A percentile compares a stretch with the other conserved stretches of the same genome.
Evolutionary conservation across 208 protist genomes (phyloP).

Genomic region (Plasmodiophora brassicae): DNA sequence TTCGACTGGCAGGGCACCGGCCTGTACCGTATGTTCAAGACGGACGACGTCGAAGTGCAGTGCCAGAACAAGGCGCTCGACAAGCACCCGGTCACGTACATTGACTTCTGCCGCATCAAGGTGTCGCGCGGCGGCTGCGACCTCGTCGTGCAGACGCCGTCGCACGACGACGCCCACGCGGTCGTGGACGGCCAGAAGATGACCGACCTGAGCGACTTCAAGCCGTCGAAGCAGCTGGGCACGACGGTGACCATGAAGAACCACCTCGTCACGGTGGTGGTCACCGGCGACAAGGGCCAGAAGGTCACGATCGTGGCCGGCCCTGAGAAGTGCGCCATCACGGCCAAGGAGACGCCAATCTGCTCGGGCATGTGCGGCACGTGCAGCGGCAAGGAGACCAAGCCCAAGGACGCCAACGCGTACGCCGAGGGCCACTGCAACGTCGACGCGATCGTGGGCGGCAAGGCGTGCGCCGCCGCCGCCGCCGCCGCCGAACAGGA

Average conservation of each 20-base stretch:
- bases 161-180: neutral
- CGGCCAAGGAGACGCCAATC: neutral
- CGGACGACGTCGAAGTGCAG: neutral
- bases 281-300: neutral
- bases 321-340: neutral
- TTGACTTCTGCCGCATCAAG: neutral
- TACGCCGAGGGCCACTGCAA: neutral
- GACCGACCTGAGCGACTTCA: neutral
- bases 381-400: neutral
- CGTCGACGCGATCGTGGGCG: neutral
- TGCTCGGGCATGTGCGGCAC: neutral
- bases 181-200: neutral
- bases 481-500: neutral
- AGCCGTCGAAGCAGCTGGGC: neutral
- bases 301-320: neutral
- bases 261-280: neutral
- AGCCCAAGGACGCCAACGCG: neutral
- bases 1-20: neutral
- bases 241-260: neutral
- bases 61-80: neutral
- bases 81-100: neutral
- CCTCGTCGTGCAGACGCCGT: neutral
- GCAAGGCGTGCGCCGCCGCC: neutral
- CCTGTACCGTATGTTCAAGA: neutral
- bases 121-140: neutral